These are phyloP conservation scores for Hypoxylon sp. DNA, from an alignment of 2,329 filamentous ascomycete genomes.

Conservation along the genomic window DNA sequence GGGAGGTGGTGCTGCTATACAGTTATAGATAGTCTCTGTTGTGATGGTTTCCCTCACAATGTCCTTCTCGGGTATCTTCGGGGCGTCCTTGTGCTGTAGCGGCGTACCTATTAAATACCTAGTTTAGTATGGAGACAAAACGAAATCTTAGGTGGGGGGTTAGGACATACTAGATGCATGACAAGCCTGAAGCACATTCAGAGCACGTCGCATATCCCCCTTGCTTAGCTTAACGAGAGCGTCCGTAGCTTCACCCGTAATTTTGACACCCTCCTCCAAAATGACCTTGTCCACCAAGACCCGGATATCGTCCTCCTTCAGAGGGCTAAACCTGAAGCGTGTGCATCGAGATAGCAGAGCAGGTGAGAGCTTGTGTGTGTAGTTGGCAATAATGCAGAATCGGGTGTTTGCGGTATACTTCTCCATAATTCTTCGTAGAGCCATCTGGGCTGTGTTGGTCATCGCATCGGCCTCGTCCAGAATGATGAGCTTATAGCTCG, in stretches of 20 bases:
- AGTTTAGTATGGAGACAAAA: conserved; percentile 25
- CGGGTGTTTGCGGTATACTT: conserved; percentile 98
- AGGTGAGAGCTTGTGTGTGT: conserved; percentile 96
- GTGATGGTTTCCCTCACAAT: conserved; percentile 84
- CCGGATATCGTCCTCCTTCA: conserved; percentile 90
- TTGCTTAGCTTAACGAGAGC: conserved; percentile 89
- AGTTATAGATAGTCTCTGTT: conserved; percentile 96
- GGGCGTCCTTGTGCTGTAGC: conserved; percentile 71
- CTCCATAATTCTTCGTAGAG: conserved; percentile 96
- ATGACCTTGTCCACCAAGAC: conserved; percentile 91
- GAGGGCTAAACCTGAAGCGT: conserved; percentile 91
- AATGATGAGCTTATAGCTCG: conserved; percentile 94
- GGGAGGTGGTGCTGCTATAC: conserved; percentile 94
- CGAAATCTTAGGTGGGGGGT: not conserved
- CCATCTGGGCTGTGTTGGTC: conserved; percentile 99
- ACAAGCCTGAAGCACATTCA: conserved; percentile 97
- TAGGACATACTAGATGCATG: conserved; percentile 84
- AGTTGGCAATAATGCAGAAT: conserved; percentile 99
- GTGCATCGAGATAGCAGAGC: conserved; percentile 94
- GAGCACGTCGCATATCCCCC: conserved; percentile 93
- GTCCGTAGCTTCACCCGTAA: conserved; percentile 83
- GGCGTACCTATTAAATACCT: conserved; percentile 70
- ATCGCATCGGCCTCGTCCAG: conserved; percentile 99
- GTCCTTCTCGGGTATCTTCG: conserved; percentile 73
- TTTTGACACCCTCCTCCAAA: conserved; percentile 86